Evolutionary conservation across 495 filamentous ascomycete genomes (phyloP).

Genomic region (Cercophora sp.): DNA sequence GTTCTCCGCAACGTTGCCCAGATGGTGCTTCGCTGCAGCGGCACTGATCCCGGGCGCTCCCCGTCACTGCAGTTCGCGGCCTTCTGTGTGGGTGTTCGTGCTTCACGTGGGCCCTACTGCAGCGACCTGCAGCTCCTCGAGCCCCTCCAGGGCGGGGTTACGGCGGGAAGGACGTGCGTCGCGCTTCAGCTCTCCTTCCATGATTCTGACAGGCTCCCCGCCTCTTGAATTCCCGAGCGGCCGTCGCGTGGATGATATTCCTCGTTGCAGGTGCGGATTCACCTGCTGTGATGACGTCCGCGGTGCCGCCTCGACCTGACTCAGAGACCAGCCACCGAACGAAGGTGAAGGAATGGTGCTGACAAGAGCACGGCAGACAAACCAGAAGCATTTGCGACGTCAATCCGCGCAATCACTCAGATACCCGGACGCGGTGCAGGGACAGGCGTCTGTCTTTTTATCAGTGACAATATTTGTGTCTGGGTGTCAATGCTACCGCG

Average conservation of each 20-base stretch:
- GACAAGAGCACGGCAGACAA: background rate
- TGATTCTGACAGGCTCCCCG: background rate
- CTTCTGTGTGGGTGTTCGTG: slow-evolving; percentile 14
- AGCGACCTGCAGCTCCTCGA: slow-evolving; percentile 15
- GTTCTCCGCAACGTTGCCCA: background rate
- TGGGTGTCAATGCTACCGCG: too few species aligned
- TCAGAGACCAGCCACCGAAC: background rate
- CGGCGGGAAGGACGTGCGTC: slow-evolving; percentile 6
- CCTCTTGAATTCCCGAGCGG: background rate
- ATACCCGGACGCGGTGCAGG: too few species aligned
- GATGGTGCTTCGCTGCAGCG: background rate
- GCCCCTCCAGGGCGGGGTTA: slow-evolving; percentile 13
- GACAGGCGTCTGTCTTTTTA: background rate
- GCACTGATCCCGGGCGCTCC: slow-evolving; percentile 2
- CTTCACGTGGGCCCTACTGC: slow-evolving; percentile 16
- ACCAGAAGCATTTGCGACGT: background rate
- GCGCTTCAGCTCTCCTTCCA: background rate
- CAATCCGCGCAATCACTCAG: background rate
- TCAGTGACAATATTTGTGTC: too few species aligned
- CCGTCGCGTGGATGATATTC: too few species aligned
- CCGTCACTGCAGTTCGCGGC: slow-evolving; percentile 12
- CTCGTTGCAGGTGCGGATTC: too few species aligned
- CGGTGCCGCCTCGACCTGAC: background rate
- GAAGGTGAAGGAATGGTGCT: background rate
- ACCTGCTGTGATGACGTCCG: background rate